A percentile compares a stretch with the other conserved stretches of the same genome.
These are phyloP conservation scores for Galerina marginata DNA, from an alignment of 768 basidiomycete species.

Conservation along the genomic window DNA sequence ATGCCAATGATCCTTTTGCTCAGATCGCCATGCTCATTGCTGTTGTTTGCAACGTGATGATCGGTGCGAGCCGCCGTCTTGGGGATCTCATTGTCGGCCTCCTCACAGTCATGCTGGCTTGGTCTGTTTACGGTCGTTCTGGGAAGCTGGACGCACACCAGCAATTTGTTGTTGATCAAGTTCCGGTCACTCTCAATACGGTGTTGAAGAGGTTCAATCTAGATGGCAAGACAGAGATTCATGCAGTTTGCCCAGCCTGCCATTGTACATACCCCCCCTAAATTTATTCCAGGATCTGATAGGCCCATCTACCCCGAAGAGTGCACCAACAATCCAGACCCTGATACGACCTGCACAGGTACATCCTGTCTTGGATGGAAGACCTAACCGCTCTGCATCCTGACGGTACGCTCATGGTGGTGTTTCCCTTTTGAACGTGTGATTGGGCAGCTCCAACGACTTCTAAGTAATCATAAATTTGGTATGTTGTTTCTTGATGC, in stretches of 20 bases:
- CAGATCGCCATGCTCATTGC: conserved; percentile 16
- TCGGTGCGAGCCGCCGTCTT: conserved; percentile 8
- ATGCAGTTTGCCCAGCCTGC: conserved; percentile 16
- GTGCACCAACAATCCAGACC: conserved; percentile 11
- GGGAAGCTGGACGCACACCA: neutral
- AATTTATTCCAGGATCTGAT: conserved; percentile 3
- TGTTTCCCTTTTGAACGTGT: conserved; percentile 39
- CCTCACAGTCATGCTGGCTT: conserved; percentile 1
- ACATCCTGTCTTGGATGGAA: conserved; percentile 17
- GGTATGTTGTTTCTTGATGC: conserved; percentile 10
- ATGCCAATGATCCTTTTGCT: conserved; percentile 5
- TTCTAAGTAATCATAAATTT: conserved; percentile 31
- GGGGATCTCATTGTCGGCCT: conserved; percentile 10
- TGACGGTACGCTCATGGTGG: conserved; percentile 37
- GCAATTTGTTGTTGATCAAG: conserved; percentile 4
- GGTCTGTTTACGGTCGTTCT: conserved; percentile 1
- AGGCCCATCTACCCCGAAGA: conserved; percentile 8
- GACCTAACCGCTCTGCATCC: conserved; percentile 16
- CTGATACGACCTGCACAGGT: neutral
- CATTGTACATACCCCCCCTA: conserved; percentile 13
- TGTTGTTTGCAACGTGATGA: conserved; percentile 12
- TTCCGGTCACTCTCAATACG: conserved; percentile 11
- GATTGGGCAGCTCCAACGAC: conserved; percentile 37
- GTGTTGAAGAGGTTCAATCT: conserved; percentile 13
- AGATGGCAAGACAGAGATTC: conserved; percentile 10